These are phyloP conservation scores for Ampelomyces quisqualis DNA, from an alignment of 2,329 filamentous ascomycete genomes.

Conservation along the genomic window DNA sequence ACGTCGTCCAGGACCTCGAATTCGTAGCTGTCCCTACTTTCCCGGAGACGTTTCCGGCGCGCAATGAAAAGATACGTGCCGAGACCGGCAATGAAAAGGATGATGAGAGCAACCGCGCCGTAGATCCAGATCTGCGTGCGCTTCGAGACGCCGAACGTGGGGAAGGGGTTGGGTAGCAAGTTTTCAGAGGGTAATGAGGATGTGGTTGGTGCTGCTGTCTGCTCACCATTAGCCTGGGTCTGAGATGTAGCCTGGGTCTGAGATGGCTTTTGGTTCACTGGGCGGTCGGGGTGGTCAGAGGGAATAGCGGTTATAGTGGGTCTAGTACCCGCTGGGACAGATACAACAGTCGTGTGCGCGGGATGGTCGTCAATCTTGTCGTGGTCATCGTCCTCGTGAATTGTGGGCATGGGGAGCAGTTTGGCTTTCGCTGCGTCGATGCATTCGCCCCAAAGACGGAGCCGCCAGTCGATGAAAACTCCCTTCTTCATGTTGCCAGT, in stretches of 20 bases:
- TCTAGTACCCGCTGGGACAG: slow-evolving; percentile 48
- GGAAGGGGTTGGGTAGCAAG: slow-evolving; percentile 82
- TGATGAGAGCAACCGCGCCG: slow-evolving; percentile 79
- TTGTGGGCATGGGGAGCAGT: slow-evolving; percentile 77
- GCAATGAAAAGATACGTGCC: slow-evolving; percentile 81
- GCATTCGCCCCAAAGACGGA: slow-evolving; percentile 90
- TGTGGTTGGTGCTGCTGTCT: slow-evolving; percentile 23
- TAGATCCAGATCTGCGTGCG: slow-evolving; percentile 93
- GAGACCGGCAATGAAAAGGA: slow-evolving; percentile 77
- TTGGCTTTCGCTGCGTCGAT: slow-evolving; percentile 73
- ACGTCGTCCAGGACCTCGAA: slow-evolving; percentile 90
- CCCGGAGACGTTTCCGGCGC: slow-evolving; percentile 72
- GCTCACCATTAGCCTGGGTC: slow-evolving; percentile 27
- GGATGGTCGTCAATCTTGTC: slow-evolving; percentile 59
- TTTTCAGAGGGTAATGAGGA: slow-evolving; percentile 40
- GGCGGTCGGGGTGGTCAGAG: slow-evolving; percentile 52
- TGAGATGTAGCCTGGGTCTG: slow-evolving; percentile 35
- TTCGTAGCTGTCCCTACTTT: slow-evolving; percentile 81
- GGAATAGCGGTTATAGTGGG: slow-evolving; percentile 50
- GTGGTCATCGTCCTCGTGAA: slow-evolving; percentile 81
- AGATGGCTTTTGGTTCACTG: slow-evolving; percentile 60
- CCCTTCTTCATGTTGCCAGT: slow-evolving; percentile 72
- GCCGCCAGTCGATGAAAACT: slow-evolving; percentile 83
- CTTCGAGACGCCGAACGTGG: slow-evolving; percentile 84
- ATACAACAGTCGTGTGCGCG: slow-evolving; percentile 61